Base-by-base conservation (phyloP, 148 eudicot species). In the Silene conica region DNA sequence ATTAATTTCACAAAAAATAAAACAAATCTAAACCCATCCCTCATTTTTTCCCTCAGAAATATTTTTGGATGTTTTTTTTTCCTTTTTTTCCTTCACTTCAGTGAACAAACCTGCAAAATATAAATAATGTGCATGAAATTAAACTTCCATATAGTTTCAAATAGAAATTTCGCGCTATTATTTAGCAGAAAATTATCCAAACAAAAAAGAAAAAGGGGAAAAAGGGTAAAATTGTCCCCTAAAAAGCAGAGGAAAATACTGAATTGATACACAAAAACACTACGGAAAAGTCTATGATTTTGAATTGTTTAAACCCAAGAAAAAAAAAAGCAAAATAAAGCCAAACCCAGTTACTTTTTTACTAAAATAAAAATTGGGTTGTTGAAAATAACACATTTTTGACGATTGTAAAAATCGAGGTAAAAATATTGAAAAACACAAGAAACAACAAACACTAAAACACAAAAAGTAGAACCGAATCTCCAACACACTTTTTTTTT, bases 31-130 rank as follows among this genome's bases (percentile, higher is more conserved):
- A 57, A 62, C 6, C 60, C 8, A 16, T 63, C 70, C 74, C 66
- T 82, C 91, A 84, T 86, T 77, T 48, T 81, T 67, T 20, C 54
- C 64, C 31, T 22, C 3, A 61, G 23, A 58, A 58, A n/a, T 13
- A 38, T 12, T 48, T 3, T n/a, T 67, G 0, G 45, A 1, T 0
- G 3, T 21, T 60, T 67, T 50, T 13, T 54, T 45, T 56, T n/a
- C n/a, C n/a, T n/a, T n/a, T n/a, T n/a, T n/a, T n/a, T 50, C 46
- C 63, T 41, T 34, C 38, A 62, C 72, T 76, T 64, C 48, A 64
- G 12, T 48, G 54, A 16, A 34, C 16, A 63, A 75, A 15, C 68
- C 68, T 34, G 68, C 19, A 34, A 64, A 34, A 64, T 64, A 31
- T 12, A 12, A 28, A 64, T 8, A 64, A 64, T 64, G 68, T 64